A percentile compares a stretch with the other conserved stretches of the same genome.
phyloP scores from a whole-genome alignment of 208 protist species.

The Plasmodiophora brassicae region DNA sequence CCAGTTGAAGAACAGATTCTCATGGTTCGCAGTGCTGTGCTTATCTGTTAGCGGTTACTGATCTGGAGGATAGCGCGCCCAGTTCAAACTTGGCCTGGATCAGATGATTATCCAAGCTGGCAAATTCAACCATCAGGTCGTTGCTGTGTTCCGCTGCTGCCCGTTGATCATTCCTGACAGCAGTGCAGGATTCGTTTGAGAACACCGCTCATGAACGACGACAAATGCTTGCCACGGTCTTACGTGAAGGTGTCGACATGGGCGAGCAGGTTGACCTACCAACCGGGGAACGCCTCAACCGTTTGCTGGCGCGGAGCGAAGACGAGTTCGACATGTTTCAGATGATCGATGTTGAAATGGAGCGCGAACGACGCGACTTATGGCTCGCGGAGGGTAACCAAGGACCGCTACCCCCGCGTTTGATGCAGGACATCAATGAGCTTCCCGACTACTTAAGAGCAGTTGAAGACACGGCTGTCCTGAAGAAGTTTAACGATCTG shows the following conservation, averaged over 20 bases:
- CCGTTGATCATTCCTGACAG: neutral
- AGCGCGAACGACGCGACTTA: neutral
- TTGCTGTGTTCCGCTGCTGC: neutral
- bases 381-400: neutral
- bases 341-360: neutral
- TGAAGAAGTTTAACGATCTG: neutral
- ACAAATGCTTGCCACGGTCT: neutral
- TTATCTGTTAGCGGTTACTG: no score
- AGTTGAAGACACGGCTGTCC: neutral
- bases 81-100: constrained; percentile 29
- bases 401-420: neutral
- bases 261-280: constrained; percentile 21
- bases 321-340: constrained; percentile 9
- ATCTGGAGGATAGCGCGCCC: neutral
- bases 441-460: neutral
- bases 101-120: constrained; percentile 30
- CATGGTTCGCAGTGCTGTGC: neutral
- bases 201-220: neutral
- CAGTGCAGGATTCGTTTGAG: neutral
- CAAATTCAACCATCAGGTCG: constrained; percentile 16
- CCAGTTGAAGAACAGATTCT: constrained; percentile 19
- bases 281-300: neutral
- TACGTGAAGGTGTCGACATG: constrained; percentile 22
- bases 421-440: neutral
- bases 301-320: neutral